A percentile compares a stretch with the other conserved stretches of the same genome.
Conservation (phyloP, 805 yeast genomes). For the Candida montana region DNA sequence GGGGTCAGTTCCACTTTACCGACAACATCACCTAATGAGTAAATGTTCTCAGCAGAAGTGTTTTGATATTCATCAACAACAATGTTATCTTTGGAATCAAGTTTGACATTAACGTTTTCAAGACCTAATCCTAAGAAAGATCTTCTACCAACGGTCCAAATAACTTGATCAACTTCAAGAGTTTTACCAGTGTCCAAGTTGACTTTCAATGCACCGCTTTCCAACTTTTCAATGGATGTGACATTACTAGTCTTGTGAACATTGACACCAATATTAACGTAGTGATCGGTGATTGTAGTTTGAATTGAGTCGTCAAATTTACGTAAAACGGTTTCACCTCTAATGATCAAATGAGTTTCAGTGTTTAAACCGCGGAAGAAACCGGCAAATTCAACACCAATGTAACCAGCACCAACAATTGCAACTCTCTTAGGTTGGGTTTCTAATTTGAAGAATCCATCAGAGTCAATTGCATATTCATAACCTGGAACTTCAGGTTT, state of each 20-base stretch:
- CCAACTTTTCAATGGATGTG: constrained; percentile 40
- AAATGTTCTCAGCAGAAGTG: constrained; percentile 65
- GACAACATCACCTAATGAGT: constrained; percentile 89
- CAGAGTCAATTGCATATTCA: constrained; percentile 80
- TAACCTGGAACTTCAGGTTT: constrained; percentile 75
- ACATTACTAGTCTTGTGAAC: constrained; percentile 66
- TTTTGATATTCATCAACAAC: constrained; percentile 85
- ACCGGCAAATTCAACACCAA: constrained; percentile 94
- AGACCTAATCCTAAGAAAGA: constrained; percentile 71
- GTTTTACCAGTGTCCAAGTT: constrained; percentile 34
- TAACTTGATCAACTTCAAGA: constrained; percentile 68
- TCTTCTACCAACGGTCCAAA: constrained; percentile 94
- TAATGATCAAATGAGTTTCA: constrained; percentile 79
- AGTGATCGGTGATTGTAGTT: constrained; percentile 71
- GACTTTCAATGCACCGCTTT: constrained; percentile 45
- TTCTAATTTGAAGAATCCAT: constrained; percentile 81
- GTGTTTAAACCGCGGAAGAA: constrained; percentile 85
- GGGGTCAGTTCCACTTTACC: constrained; percentile 95
- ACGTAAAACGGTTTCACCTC: constrained; percentile 89
- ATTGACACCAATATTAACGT: constrained; percentile 74
- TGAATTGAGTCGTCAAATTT: constrained; percentile 81
- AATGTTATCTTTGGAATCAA: constrained; percentile 56
- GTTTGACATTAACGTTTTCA: constrained; percentile 67
- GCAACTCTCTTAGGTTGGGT: constrained; percentile 89
- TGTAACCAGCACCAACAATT: constrained; percentile 96